Base-by-base conservation (phyloP, 441 rosid species). In the Viola pubescens region DNA sequence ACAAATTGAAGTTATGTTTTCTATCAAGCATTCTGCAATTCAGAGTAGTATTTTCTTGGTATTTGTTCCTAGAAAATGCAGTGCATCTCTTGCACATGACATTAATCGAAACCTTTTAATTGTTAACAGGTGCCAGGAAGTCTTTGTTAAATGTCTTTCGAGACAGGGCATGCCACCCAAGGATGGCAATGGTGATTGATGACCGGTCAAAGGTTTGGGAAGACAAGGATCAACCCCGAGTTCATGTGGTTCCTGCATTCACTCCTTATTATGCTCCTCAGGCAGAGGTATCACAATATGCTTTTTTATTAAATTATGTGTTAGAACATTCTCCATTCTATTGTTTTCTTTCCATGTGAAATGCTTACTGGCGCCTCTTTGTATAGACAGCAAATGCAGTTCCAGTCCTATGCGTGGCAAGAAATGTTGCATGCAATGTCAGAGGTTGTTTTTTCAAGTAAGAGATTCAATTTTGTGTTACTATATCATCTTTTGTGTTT, bases 151-250 rank as follows among this genome's bases (percentile, higher is more conserved):
- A 73, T 73, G 97, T 94, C 58, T 94, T 94, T 72, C 88, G 73
- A 70, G 90, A 82, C 74, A 94, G 97, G 52, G 70, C 75, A 13
- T 90, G 96, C 78, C 96, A 94, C 75, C 99, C 96, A 46, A 91
- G 87, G 77, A 86, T 94, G 99, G 99, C 99, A 53, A 87, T 94
- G 96, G 94, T 94, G 67, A 86, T 94, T 73, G 99, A 94, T 83
- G 99, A 94, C 69, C 95, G 99, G 50, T 71, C 77, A 59, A 94
- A 88, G 81, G 99, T 94, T 59, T 94, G 97, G 99, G 99, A 94
- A 77, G 99, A 94, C 62, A 86, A 80, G 86, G 99, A 94, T 81
- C 99, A 94, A 73, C 86, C 94, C n/a, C 84, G 95, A 62, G 99
- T 94, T 70, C 99, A 94, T 78, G 96, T 83, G 19, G 99, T 94